Evolutionary conservation across 768 basidiomycete genomes (phyloP).

Genomic region (Tubosaeta sp.): DNA sequence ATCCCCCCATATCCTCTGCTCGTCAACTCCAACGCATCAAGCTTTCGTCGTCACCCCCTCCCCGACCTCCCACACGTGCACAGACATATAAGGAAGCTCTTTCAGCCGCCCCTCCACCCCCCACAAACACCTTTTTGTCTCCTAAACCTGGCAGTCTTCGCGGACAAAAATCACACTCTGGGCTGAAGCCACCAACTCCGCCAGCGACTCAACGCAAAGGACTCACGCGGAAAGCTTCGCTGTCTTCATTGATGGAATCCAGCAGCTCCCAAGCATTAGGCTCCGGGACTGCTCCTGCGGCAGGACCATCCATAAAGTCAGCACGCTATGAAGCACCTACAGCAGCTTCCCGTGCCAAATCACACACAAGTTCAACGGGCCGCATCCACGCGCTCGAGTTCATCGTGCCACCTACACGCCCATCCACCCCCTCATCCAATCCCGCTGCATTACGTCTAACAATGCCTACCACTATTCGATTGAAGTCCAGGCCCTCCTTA

Average conservation of each 20-base stretch:
- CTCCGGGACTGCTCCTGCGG: slow-evolving; percentile 38
- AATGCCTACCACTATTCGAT: slow-evolving; percentile 78
- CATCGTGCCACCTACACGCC: slow-evolving; percentile 70
- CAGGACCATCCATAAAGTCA: slow-evolving; percentile 35
- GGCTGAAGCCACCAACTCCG: slow-evolving; percentile 71
- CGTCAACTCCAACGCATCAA: slow-evolving; percentile 66
- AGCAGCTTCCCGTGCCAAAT: slow-evolving; percentile 75
- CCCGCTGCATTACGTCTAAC: slow-evolving; percentile 76
- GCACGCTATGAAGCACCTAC: slow-evolving; percentile 74
- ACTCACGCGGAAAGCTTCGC: slow-evolving; percentile 71
- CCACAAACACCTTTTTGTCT: slow-evolving; percentile 56
- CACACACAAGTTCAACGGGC: slow-evolving; percentile 60
- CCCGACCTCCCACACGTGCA: slow-evolving; percentile 45
- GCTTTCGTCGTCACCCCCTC: slow-evolving; percentile 67
- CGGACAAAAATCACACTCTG: slow-evolving; percentile 80
- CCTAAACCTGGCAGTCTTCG: slow-evolving; percentile 73
- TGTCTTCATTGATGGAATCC: slow-evolving; percentile 69
- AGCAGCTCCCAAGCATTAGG: slow-evolving; percentile 53
- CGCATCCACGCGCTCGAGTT: slow-evolving; percentile 57
- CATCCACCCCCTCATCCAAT: slow-evolving; percentile 76
- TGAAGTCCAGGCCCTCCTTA: slow-evolving; percentile 71
- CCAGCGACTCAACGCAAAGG: slow-evolving; percentile 54
- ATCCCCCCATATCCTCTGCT: slow-evolving; percentile 65
- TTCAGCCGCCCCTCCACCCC: slow-evolving; percentile 42
- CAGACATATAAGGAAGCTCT: slow-evolving; percentile 59